Percentiles rank a stretch among this genome's conserved stretches.
Evolutionary conservation across 345 rosid species (phyloP).

Genomic region (Ceriops tagal): DNA sequence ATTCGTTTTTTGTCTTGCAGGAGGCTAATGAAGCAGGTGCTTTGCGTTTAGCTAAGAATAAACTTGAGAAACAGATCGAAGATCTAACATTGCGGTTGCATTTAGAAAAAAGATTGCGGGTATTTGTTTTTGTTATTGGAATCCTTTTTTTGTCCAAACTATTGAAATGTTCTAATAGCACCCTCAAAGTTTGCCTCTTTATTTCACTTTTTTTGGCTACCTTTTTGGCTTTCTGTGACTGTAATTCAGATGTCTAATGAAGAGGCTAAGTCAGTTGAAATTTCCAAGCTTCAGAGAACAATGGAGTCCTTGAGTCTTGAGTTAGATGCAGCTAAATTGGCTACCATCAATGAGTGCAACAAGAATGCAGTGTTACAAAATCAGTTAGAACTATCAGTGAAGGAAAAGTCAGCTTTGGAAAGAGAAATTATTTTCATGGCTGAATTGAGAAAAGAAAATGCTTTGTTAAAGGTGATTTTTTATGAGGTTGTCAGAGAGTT

Average conservation of each 20-base stretch:
- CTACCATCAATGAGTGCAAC: slow-evolving; percentile 80
- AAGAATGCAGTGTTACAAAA: slow-evolving; percentile 81
- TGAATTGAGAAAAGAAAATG: slow-evolving; percentile 70
- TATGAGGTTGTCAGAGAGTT: not conserved
- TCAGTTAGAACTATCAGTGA: slow-evolving; percentile 66
- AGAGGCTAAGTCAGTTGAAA: slow-evolving; percentile 66
- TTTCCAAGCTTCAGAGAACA: slow-evolving; percentile 64
- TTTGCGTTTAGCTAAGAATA: slow-evolving; percentile 81
- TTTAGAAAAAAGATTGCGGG: slow-evolving; percentile 87
- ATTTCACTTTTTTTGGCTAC: not conserved
- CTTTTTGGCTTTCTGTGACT: slow-evolving; percentile 5
- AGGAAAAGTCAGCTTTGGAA: slow-evolving; percentile 71
- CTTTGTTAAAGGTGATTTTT: slow-evolving; percentile 56
- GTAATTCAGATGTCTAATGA: slow-evolving; percentile 72
- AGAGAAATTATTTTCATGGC: slow-evolving; percentile 60
- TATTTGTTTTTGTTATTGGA: slow-evolving; percentile 32
- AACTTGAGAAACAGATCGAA: slow-evolving; percentile 91
- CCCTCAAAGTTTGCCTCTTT: not conserved
- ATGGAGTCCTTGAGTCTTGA: slow-evolving; percentile 78
- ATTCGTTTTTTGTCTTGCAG: slow-evolving; percentile 36
- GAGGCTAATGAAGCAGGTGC: slow-evolving; percentile 97
- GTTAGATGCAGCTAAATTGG: slow-evolving; percentile 88
- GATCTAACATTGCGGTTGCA: slow-evolving; percentile 90
- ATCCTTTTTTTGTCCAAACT: slow-evolving; percentile 14
- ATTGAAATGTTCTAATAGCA: not conserved